A percentile compares a stretch with the other conserved stretches of the same genome.
Evolutionary conservation across 164 flowering plant genomes (phyloP).

Genomic region (Kingdonia uniflora): DNA sequence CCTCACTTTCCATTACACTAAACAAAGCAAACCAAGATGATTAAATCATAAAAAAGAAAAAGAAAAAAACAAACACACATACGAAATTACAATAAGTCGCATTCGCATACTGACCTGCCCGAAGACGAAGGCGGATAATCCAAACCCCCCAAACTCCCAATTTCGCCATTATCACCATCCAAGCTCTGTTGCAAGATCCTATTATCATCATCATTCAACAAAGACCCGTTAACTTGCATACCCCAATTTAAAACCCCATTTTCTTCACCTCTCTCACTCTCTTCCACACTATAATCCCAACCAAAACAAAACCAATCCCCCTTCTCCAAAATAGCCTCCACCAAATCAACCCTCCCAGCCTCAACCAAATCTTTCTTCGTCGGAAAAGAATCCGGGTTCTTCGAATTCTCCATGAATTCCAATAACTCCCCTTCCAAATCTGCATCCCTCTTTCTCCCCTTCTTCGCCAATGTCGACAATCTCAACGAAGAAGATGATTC

Average conservation of each 20-base stretch:
- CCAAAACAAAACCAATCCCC: constrained; percentile 83
- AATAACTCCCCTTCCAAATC: constrained; percentile 59
- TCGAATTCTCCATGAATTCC: constrained; percentile 64
- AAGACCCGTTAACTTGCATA: constrained; percentile 3
- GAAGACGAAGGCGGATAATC: constrained; percentile 27
- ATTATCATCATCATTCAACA: constrained; percentile 8
- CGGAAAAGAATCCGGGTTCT: constrained; percentile 56
- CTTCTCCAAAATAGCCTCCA: constrained; percentile 37
- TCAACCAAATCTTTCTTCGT: constrained; percentile 52
- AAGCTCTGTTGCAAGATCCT: constrained; percentile 15
- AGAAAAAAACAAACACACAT: neutral
- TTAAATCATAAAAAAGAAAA: neutral
- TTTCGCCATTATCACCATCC: constrained; percentile 8
- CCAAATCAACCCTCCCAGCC: constrained; percentile 83
- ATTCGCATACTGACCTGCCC: constrained; percentile 18
- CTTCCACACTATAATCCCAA: constrained; percentile 48
- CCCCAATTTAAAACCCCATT: constrained; percentile 2
- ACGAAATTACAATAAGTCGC: no score
- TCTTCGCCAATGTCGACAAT: neutral
- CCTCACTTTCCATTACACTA: constrained; percentile 32
- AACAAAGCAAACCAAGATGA: constrained; percentile 2
- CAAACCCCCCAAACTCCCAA: constrained; percentile 8
- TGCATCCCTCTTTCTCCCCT: constrained; percentile 19
- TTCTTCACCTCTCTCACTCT: constrained; percentile 5
- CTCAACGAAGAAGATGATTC: neutral